These are phyloP conservation scores for Psilocybe cyanescens DNA, from an alignment of 768 basidiomycete genomes.

Conservation along the genomic window DNA sequence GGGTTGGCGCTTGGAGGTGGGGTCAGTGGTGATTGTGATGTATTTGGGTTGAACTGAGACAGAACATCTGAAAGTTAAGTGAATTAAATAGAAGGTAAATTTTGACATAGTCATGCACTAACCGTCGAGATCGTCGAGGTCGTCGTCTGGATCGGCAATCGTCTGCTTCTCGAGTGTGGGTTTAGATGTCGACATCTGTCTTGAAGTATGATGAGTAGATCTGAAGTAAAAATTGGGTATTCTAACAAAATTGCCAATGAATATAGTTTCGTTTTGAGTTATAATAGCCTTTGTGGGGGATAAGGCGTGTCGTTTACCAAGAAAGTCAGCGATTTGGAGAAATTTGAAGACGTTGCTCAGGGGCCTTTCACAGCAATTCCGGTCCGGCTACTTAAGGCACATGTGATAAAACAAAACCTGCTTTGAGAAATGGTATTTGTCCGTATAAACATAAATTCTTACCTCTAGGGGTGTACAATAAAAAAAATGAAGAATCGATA, in stretches of 20 bases:
- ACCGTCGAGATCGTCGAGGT: slow-evolving; percentile 75
- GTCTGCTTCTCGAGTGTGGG: slow-evolving; percentile 23
- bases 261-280: too few species aligned
- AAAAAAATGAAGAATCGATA: too few species aligned
- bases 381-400: neutral
- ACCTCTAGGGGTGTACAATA: too few species aligned
- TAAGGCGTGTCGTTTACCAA: too few species aligned
- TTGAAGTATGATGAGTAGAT: too few species aligned
- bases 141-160: slow-evolving; percentile 43
- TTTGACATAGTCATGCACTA: slow-evolving; percentile 8
- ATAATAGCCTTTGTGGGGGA: too few species aligned
- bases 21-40: slow-evolving; percentile 1
- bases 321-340: too few species aligned
- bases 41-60: slow-evolving; percentile 40
- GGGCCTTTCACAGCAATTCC: too few species aligned
- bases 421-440: too few species aligned
- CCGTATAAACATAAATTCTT: too few species aligned
- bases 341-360: neutral
- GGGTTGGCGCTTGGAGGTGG: slow-evolving; percentile 34
- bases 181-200: slow-evolving; percentile 12
- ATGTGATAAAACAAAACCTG: neutral
- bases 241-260: too few species aligned
- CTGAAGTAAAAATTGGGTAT: too few species aligned
- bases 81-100: slow-evolving; percentile 2
- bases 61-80: slow-evolving; percentile 42